A percentile compares a stretch with the other conserved stretches of the same genome.
These are phyloP conservation scores for Rhodotorula mucilaginosa DNA, from an alignment of 1,284 basidiomycete species.

Conservation along the genomic window DNA sequence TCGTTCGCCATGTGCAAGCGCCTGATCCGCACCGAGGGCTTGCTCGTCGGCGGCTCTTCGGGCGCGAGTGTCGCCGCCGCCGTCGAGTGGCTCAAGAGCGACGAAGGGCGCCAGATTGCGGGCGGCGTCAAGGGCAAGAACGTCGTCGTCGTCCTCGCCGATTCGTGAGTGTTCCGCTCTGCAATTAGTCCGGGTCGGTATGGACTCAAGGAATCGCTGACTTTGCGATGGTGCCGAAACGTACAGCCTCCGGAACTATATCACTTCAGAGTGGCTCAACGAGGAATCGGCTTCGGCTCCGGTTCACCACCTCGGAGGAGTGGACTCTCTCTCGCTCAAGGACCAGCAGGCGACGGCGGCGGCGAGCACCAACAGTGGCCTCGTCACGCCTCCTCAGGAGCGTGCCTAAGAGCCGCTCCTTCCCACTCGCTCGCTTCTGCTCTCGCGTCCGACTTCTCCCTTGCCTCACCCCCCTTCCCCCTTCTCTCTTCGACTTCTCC, in stretches of 20 bases:
- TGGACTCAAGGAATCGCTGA: too few relatives aligned
- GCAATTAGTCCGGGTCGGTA: too few relatives aligned
- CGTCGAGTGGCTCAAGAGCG: slow-evolving; percentile 69
- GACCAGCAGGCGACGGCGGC: background rate
- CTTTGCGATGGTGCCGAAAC: too few relatives aligned
- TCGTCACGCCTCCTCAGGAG: slow-evolving; percentile 1
- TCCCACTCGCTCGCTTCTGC: too few relatives aligned
- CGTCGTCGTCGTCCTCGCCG: slow-evolving; percentile 83
- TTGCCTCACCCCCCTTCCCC: too few relatives aligned
- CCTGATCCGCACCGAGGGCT: slow-evolving; percentile 82
- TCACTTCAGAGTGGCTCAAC: slow-evolving; percentile 67
- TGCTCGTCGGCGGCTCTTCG: slow-evolving; percentile 87
- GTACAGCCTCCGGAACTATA: slow-evolving; percentile 83
- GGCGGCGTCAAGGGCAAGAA: slow-evolving; percentile 73
- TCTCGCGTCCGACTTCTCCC: too few relatives aligned
- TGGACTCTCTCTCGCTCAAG: background rate
- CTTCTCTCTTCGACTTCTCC: too few relatives aligned
- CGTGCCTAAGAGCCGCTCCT: background rate
- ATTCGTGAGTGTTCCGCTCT: slow-evolving; percentile 56
- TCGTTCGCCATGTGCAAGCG: slow-evolving; percentile 72
- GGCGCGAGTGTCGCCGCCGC: slow-evolving; percentile 80
- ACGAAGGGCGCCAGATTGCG: slow-evolving; percentile 61
- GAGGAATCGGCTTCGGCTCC: background rate
- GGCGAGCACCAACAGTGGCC: background rate
- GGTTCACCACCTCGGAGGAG: background rate